phyloP scores from a whole-genome alignment of 2,329 filamentous ascomycete genomes.

The Ramichloridium luteum region DNA sequence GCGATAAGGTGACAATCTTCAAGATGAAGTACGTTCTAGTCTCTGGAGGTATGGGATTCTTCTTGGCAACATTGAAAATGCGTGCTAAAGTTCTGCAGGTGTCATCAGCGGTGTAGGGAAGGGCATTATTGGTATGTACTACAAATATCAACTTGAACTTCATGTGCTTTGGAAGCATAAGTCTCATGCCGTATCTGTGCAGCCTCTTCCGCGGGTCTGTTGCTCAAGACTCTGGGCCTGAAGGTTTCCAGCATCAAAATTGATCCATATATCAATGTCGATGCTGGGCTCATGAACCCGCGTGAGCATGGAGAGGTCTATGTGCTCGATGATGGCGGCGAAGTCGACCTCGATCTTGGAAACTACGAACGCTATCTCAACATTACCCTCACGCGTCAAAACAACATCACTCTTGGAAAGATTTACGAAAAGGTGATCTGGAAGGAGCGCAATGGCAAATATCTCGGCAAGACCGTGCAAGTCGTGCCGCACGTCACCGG shows the following conservation, averaged over 20 bases:
- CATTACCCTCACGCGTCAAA: conserved; percentile 68
- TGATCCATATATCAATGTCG: conserved; percentile 63
- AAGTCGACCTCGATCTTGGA: conserved; percentile 61
- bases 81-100: conserved; percentile 26
- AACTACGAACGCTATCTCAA: conserved; percentile 75
- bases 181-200: conserved; percentile 1
- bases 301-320: conserved; percentile 79
- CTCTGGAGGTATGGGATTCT: conserved; percentile 51
- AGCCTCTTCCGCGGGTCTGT: conserved; percentile 58
- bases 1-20: conserved; percentile 25
- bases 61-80: no score
- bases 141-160: no score
- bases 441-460: conserved; percentile 58
- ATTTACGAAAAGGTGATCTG: conserved; percentile 85
- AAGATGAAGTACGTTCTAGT: conserved; percentile 75
- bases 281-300: conserved; percentile 61
- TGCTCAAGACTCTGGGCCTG: conserved; percentile 69
- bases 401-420: conserved; percentile 97
- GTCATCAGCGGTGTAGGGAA: conserved; percentile 50
- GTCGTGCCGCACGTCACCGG: conserved; percentile 88
- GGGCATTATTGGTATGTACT: conserved; percentile 54
- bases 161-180: conserved; percentile 6
- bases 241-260: conserved; percentile 61
- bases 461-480: conserved; percentile 81
- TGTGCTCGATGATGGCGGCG: conserved; percentile 72